Conservation (phyloP, 1,284 basidiomycete genomes). For the Calocybe gambosa region DNA sequence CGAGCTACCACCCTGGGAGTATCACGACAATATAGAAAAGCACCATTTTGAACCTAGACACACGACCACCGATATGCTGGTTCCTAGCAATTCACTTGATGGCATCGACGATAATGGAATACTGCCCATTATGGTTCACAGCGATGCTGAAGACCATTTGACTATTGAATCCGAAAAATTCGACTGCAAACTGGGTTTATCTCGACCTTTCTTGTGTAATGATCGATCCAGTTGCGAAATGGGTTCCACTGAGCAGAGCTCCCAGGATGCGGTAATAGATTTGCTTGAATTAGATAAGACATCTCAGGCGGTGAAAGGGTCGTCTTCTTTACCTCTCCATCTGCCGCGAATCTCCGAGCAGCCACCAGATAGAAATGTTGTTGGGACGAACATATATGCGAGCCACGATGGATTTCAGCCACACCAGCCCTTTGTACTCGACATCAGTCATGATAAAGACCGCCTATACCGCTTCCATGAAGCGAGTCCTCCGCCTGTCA, state of each 20-base stretch:
- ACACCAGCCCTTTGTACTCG: background rate
- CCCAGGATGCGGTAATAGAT: slow-evolving; percentile 7
- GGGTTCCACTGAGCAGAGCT: slow-evolving; percentile 6
- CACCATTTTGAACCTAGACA: background rate
- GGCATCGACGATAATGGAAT: background rate
- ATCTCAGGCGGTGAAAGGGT: slow-evolving; percentile 6
- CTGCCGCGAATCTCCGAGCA: slow-evolving; percentile 6
- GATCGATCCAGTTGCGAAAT: slow-evolving; percentile 9
- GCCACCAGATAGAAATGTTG: background rate
- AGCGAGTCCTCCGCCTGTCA: too few relatives aligned
- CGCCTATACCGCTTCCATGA: background rate
- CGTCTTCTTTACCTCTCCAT: slow-evolving; percentile 3
- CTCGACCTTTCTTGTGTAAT: background rate
- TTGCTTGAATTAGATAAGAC: slow-evolving; percentile 2
- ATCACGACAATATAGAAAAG: background rate
- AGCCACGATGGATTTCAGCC: background rate
- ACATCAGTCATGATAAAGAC: background rate
- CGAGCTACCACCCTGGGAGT: slow-evolving; percentile 7
- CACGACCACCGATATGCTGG: background rate
- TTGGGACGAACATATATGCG: slow-evolving; percentile 1
- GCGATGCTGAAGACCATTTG: slow-evolving; percentile 9
- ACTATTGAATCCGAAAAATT: slow-evolving; percentile 4
- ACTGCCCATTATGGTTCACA: slow-evolving; percentile 8
- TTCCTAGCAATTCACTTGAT: background rate
- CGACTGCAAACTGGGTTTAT: slow-evolving; percentile 5